Percentiles rank a stretch among this genome's conserved stretches.
These are phyloP conservation scores for Wickerhamomyces bisporus DNA, from an alignment of 805 yeast genomes.

Conservation along the genomic window DNA sequence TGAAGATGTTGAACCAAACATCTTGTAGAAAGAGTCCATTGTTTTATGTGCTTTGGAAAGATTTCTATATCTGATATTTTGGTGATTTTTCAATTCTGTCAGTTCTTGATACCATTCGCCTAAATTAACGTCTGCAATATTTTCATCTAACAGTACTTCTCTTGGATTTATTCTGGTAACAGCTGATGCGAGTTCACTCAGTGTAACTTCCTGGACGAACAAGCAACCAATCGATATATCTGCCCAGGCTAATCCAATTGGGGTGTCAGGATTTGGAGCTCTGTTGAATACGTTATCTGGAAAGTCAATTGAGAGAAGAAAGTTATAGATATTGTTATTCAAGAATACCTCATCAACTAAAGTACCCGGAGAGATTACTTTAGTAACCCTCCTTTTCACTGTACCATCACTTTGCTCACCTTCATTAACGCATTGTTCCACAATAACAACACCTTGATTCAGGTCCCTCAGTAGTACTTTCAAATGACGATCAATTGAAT, in stretches of 20 bases:
- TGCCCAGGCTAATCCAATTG: constrained; percentile 79
- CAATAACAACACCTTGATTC: constrained; percentile 70
- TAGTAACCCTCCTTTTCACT: constrained; percentile 65
- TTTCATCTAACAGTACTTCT: constrained; percentile 62
- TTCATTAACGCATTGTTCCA: constrained; percentile 54
- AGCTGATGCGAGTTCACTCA: constrained; percentile 61
- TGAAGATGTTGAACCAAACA: constrained; percentile 33
- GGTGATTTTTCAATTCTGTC: constrained; percentile 54
- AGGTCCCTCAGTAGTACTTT: constrained; percentile 66
- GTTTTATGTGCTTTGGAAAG: constrained; percentile 37
- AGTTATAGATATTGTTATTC: constrained; percentile 68
- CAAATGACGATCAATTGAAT: constrained; percentile 66
- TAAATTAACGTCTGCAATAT: constrained; percentile 34
- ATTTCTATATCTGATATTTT: constrained; percentile 42
- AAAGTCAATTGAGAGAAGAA: constrained; percentile 57
- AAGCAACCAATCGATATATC: constrained; percentile 84
- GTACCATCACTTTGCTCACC: constrained; percentile 20
- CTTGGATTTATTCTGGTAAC: constrained; percentile 75
- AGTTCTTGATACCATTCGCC: constrained; percentile 56
- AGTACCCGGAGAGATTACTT: constrained; percentile 91
- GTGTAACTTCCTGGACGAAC: constrained; percentile 57
- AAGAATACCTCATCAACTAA: constrained; percentile 81
- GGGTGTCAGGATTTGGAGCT: constrained; percentile 33
- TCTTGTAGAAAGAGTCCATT: constrained; percentile 30
- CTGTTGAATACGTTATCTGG: constrained; percentile 42